These are phyloP conservation scores for Suillus brevipes DNA, from an alignment of 768 basidiomycete species.

Conservation along the genomic window DNA sequence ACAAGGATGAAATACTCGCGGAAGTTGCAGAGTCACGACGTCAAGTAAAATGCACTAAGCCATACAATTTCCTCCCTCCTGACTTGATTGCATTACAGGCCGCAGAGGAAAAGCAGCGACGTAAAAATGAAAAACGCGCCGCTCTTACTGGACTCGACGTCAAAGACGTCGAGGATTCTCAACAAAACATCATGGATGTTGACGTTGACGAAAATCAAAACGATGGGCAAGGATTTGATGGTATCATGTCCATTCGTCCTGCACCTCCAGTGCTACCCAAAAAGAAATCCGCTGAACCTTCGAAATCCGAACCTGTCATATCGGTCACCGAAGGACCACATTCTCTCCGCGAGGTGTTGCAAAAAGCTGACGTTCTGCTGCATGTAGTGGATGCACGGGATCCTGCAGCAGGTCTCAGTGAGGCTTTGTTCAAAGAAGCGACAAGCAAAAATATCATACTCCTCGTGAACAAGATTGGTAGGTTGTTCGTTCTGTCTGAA, in stretches of 20 bases:
- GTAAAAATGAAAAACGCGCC: conserved; percentile 66
- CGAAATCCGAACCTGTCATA: conserved; percentile 16
- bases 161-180: conserved; percentile 27
- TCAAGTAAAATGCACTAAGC: conserved; percentile 42
- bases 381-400: conserved; percentile 86
- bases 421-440: conserved; percentile 47
- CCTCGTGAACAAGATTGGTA: conserved; percentile 89
- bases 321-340: conserved; percentile 29
- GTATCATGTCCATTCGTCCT: conserved; percentile 29
- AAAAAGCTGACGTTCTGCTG: conserved; percentile 75
- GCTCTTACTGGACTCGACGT: conserved; percentile 31
- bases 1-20: conserved; percentile 91
- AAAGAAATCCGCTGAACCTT: background rate
- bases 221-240: conserved; percentile 39
- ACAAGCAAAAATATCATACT: conserved; percentile 53
- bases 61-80: background rate
- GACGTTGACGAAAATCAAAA: conserved; percentile 31
- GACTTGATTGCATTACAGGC: conserved; percentile 43
- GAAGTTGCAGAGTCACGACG: conserved; percentile 84
- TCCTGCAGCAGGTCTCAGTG: conserved; percentile 73
- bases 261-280: conserved; percentile 3
- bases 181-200: conserved; percentile 29
- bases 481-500: conserved; percentile 27
- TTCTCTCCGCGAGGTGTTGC: conserved; percentile 49
- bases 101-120: conserved; percentile 71